Base-by-base conservation (phyloP, 2,329 filamentous ascomycete genomes). In the Apiospora aurea region DNA sequence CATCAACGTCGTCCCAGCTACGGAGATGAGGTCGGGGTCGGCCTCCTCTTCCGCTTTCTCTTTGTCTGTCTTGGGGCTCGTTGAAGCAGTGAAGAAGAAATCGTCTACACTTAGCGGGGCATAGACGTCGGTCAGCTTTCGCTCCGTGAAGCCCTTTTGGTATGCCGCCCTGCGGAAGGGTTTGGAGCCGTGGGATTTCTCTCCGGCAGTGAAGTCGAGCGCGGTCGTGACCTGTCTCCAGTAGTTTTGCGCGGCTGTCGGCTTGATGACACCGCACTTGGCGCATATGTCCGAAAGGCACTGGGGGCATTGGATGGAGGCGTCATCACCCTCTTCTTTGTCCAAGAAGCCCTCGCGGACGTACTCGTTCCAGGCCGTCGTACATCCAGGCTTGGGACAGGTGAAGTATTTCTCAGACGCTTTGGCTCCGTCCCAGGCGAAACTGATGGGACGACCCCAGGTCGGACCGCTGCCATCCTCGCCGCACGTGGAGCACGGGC, bases 91-190 rank as follows among this genome's bases (percentile, higher is more conserved):
- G 57, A 64, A 64, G 34, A n/a, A 41, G 29, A 38, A 69, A 13
- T 49, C 67, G 18, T 46, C 67, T 11, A 38, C 24, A 11, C n/a
- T 7, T 10, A 49, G 43, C 16, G 46, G 43, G n/a, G 67, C 67
- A 26, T 64, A 64, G 24, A 66, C 57, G 57, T 70, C 69, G 14
- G 51, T 29, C 24, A 70, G 53, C n/a, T 21, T n/a, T 34, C 69
- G 43, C 38, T 70, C 69, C 53, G 6, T 34, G 57, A 64, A 70
- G 38, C 69, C 69, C 43, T 47, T 46, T 5, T 43, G 53, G 16
- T 70, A 41, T 21, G 69, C 69, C 7, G 69, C 53, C 24, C 21
- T 41, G 24, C 46, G 38, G 53, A 44, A 70, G n/a, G 69, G 69
- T 38, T 11, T 41, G 34, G 38, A 43, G 21, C 69, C 69, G 16